These are phyloP conservation scores for Scleroderma citrinum DNA, from an alignment of 768 basidiomycete species.

Conservation along the genomic window DNA sequence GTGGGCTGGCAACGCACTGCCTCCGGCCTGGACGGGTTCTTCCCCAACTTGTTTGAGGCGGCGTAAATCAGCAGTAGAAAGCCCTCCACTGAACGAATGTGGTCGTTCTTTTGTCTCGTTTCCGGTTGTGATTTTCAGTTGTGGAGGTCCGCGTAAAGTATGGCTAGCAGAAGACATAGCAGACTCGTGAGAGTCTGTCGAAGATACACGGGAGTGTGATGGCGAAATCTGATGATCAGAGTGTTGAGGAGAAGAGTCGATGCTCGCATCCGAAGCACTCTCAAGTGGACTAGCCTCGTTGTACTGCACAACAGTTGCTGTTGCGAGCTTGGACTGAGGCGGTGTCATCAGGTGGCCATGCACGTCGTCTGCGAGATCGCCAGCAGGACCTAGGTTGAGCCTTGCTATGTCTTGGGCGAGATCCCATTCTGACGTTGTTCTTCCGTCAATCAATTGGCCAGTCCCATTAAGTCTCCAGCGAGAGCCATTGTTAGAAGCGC, in stretches of 20 bases:
- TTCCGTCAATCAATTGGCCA: slow-evolving; percentile 56
- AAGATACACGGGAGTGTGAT: slow-evolving; percentile 77
- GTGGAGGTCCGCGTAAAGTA: slow-evolving; percentile 47
- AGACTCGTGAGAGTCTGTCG: slow-evolving; percentile 64
- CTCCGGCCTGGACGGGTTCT: slow-evolving; percentile 26
- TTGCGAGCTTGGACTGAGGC: slow-evolving; percentile 56
- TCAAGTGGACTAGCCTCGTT: slow-evolving; percentile 68
- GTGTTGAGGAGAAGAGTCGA: slow-evolving; percentile 66
- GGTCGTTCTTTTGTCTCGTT: slow-evolving; percentile 70
- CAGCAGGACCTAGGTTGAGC: slow-evolving; percentile 57
- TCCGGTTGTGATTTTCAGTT: slow-evolving; percentile 46
- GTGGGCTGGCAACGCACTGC: slow-evolving; percentile 36
- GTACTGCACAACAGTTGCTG: slow-evolving; percentile 48
- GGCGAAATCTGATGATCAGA: slow-evolving; percentile 61
- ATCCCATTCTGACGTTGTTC: slow-evolving; percentile 58
- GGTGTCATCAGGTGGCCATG: slow-evolving; percentile 55
- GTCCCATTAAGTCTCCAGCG: slow-evolving; percentile 63
- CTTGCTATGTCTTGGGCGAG: slow-evolving; percentile 69
- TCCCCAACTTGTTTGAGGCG: slow-evolving; percentile 69
- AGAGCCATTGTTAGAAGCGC: slow-evolving; percentile 32
- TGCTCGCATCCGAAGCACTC: slow-evolving; percentile 63
- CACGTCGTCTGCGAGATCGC: slow-evolving; percentile 46
- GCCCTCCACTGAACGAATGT: slow-evolving; percentile 75
- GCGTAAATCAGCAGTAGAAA: slow-evolving; percentile 67
- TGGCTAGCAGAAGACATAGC: slow-evolving; percentile 47